Evolutionary conservation across 345 rosid genomes (phyloP).

Genomic region (Dipteronia dyeriana): DNA sequence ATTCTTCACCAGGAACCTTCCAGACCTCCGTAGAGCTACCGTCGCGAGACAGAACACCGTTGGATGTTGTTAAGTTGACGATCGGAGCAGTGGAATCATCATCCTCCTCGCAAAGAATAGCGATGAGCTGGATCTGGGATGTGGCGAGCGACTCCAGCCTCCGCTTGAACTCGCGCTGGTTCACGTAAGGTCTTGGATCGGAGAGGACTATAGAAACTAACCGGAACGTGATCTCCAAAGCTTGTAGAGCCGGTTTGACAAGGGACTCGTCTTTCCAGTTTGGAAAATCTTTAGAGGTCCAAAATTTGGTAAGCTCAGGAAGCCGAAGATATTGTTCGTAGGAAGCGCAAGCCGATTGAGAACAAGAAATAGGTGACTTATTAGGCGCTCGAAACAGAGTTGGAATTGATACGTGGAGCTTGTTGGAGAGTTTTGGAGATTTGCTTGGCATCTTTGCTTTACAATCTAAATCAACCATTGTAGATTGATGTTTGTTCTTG

Average conservation of each 20-base stretch:
- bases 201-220: slow-evolving; percentile 62
- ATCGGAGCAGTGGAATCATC: slow-evolving; percentile 48
- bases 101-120: slow-evolving; percentile 50
- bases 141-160: slow-evolving; percentile 69
- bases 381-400: slow-evolving; percentile 16
- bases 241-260: slow-evolving; percentile 78
- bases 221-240: slow-evolving; percentile 83
- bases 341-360: slow-evolving; percentile 58
- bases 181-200: slow-evolving; percentile 76
- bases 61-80: slow-evolving; percentile 39
- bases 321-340: slow-evolving; percentile 83
- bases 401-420: slow-evolving; percentile 53
- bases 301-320: slow-evolving; percentile 60
- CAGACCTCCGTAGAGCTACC: slow-evolving; percentile 69
- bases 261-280: slow-evolving; percentile 64
- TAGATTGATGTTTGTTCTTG: not conserved
- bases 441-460: slow-evolving; percentile 46
- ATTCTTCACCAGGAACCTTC: slow-evolving; percentile 46
- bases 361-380: slow-evolving; percentile 40
- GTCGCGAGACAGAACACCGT: slow-evolving; percentile 47
- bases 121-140: slow-evolving; percentile 66
- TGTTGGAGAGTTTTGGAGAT: slow-evolving; percentile 42
- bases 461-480: slow-evolving; percentile 73
- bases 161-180: slow-evolving; percentile 68
- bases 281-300: slow-evolving; percentile 53